Conservation (phyloP, 202 grass and related monocot genomes). For the Saccharum hybrid region DNA sequence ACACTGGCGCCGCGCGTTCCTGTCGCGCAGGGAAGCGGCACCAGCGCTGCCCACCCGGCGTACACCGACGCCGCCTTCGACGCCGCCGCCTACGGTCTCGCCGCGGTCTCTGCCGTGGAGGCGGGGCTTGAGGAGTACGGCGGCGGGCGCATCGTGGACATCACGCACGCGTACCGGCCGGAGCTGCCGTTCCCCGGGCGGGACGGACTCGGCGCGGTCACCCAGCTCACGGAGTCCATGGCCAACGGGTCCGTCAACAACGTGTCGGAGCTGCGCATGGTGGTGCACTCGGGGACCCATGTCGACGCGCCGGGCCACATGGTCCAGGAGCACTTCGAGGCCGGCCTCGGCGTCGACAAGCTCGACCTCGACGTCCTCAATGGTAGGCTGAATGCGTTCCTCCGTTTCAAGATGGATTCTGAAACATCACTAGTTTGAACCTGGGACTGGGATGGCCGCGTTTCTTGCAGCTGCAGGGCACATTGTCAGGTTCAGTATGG, state of each 20-base stretch:
- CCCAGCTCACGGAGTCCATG: slow-evolving; percentile 69
- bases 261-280: slow-evolving; percentile 67
- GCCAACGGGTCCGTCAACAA: slow-evolving; percentile 67
- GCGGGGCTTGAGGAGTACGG: slow-evolving; percentile 54
- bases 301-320: slow-evolving; percentile 78
- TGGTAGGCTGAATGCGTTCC: slow-evolving; percentile 39
- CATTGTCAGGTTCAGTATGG: not conserved
- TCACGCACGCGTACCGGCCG: slow-evolving; percentile 73
- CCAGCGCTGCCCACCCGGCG: slow-evolving; percentile 39
- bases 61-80: slow-evolving; percentile 34
- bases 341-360: slow-evolving; percentile 77
- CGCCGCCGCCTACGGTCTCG: not conserved
- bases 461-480: not conserved
- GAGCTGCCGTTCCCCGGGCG: slow-evolving; percentile 59
- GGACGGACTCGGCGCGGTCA: slow-evolving; percentile 56
- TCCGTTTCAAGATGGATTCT: not conserved
- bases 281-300: slow-evolving; percentile 68
- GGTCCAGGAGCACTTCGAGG: slow-evolving; percentile 65
- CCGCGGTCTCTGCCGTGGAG: not conserved
- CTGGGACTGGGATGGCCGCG: not conserved
- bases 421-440: not conserved
- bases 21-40: not conserved
- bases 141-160: slow-evolving; percentile 70
- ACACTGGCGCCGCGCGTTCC: not conserved
- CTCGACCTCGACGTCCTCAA: slow-evolving; percentile 89